Evolutionary conservation across 176 grass and related monocot genomes (phyloP), one percentile per base, ranked within the genome.

Genomic region (Oryza meridionalis): DNA sequence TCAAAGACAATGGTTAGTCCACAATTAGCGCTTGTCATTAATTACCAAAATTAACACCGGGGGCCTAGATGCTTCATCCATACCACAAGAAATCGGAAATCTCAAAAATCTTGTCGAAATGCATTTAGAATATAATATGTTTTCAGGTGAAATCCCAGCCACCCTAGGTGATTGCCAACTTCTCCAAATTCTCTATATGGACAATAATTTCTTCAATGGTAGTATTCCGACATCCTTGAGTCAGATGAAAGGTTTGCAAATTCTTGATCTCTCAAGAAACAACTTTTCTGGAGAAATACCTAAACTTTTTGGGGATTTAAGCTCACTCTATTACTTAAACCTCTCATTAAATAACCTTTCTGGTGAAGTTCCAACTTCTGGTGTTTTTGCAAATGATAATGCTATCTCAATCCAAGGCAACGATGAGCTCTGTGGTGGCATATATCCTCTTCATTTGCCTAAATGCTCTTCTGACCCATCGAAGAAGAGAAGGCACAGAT

Each of bases 381-480:
- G 88, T 15, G 27, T 90, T 77, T 90, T 90, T 44, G 44, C 58
- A 61, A 90, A 90, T 76, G 9, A 43, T n/a, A 81, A 42, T 21
- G 77, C 3, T 4, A 21, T 85, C 4, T 74, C 69, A 25, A 1
- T 85, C 35, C 40, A 69, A 69, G 70, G 77, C 9, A 85, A 90
- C 47, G 12, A 21, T 0, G 44, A 70, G 17, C 82, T 90, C 9
- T 85, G 87, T 50, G 87, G 87, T 4, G 87, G 75, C n/a, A 66
- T 47, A 12, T 2, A n/a, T 21, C 10, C 19, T 27, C 49, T 85
- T 19, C 53, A 81, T 19, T 69, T 85, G 22, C 32, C n/a, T 15
- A 29, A 76, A 35, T 88, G 89, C 31, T 46, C 70, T 70, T 33
- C 32, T 33, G 32, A 33, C 2, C 32, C 31, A 5, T 3, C 21